Conservation (phyloP, 306 rosid genomes). For the Vachellia collinsii region DNA sequence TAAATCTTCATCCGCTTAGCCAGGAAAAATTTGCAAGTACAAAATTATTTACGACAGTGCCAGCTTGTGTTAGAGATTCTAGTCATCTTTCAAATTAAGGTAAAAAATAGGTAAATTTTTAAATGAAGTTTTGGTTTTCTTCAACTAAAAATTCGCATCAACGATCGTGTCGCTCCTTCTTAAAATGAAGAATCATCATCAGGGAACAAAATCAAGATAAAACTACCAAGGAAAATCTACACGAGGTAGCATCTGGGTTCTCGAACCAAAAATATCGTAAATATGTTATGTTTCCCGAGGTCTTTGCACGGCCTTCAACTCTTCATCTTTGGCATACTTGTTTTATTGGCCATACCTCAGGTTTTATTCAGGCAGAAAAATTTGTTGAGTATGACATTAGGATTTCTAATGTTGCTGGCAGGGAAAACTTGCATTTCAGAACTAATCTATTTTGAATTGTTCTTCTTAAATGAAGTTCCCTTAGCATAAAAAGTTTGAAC, state of each 20-base stretch:
- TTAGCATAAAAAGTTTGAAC: background rate
- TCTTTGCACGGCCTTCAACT: background rate
- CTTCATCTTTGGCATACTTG: background rate
- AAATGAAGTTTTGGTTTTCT: background rate
- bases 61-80: background rate
- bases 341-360: background rate
- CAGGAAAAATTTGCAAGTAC: too few relatives aligned
- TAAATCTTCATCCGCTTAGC: too few relatives aligned
- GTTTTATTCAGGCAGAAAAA: background rate
- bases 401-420: too few relatives aligned
- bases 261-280: background rate
- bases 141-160: background rate
- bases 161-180: background rate
- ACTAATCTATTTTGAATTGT: background rate
- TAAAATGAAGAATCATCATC: background rate
- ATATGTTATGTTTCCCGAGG: background rate
- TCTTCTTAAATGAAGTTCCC: background rate
- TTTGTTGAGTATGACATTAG: too few relatives aligned
- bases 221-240: slow-evolving; percentile 7
- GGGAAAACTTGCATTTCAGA: background rate
- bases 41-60: background rate
- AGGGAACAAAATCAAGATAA: background rate
- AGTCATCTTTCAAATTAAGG: background rate
- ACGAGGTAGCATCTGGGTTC: background rate
- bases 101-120: background rate